These are phyloP conservation scores for Pythium dissimile DNA, from an alignment of 352 stramenopile genomes.

Conservation along the genomic window DNA sequence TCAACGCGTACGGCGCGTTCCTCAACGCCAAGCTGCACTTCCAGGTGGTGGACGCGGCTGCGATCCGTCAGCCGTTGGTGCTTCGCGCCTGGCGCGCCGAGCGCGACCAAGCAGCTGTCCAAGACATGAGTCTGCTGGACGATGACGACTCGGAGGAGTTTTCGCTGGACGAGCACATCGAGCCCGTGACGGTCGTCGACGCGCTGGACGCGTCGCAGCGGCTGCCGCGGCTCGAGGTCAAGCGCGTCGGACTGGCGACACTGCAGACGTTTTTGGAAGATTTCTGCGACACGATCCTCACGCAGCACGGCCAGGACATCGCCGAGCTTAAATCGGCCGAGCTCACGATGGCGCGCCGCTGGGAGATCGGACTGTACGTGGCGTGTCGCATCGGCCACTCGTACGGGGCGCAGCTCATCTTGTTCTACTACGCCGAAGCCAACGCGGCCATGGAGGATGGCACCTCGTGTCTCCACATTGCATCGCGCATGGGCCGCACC, in stretches of 20 bases:
- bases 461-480: conserved; percentile 71
- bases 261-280: conserved; percentile 81
- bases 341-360: conserved; percentile 49
- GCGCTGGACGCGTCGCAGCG: background rate
- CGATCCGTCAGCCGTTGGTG: conserved; percentile 38
- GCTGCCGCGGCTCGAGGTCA: conserved; percentile 53
- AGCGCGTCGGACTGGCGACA: conserved; percentile 57
- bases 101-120: conserved; percentile 11
- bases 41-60: conserved; percentile 15
- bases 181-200: no score
- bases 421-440: conserved; percentile 72
- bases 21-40: conserved; percentile 50
- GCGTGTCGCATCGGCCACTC: conserved; percentile 69
- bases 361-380: conserved; percentile 73
- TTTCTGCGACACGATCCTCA: conserved; percentile 66
- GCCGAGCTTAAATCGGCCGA: conserved; percentile 42
- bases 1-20: conserved; percentile 51
- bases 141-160: conserved; percentile 15
- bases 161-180: background rate
- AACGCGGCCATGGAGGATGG: conserved; percentile 57
- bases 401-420: conserved; percentile 68
- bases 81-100: conserved; percentile 47
- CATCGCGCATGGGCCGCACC: conserved; percentile 58
- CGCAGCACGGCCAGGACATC: conserved; percentile 62
- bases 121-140: conserved; percentile 10